A percentile compares a stretch with the other conserved stretches of the same genome.
These are phyloP conservation scores for Coriolopsis trogii DNA, from an alignment of 1,284 basidiomycete genomes.

Conservation along the genomic window DNA sequence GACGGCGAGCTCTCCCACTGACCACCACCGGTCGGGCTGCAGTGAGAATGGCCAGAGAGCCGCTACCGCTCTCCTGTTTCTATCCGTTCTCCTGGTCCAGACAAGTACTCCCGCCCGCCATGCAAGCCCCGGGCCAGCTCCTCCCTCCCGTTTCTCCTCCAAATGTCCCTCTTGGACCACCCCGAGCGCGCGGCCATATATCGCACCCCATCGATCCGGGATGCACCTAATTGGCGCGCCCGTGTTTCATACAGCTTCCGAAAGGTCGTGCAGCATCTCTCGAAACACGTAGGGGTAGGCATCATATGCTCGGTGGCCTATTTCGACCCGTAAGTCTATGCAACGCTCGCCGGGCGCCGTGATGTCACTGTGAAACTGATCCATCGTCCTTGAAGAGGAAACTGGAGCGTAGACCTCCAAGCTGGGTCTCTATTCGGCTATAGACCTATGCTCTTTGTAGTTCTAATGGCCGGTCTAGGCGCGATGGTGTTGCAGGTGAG, in stretches of 20 bases:
- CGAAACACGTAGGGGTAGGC: conserved; percentile 59
- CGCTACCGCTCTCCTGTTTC: conserved; percentile 31
- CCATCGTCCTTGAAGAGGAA: conserved; percentile 48
- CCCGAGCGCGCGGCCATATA: conserved; percentile 21
- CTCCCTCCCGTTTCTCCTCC: conserved; percentile 11
- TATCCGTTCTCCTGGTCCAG: conserved; percentile 30
- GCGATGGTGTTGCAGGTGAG: conserved; percentile 74
- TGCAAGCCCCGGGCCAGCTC: conserved; percentile 12
- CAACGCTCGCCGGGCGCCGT: not conserved
- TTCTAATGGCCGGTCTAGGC: conserved; percentile 83
- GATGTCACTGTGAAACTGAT: conserved; percentile 5
- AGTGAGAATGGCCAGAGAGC: conserved; percentile 27
- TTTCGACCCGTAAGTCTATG: conserved; percentile 59
- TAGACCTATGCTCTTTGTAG: conserved; percentile 75
- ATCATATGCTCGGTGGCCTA: conserved; percentile 63
- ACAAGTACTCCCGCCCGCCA: conserved; percentile 27
- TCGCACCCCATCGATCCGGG: conserved; percentile 8
- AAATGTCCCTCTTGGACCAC: conserved; percentile 25
- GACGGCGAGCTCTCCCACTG: conserved; percentile 21
- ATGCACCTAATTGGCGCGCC: conserved; percentile 10
- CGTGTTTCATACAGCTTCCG: conserved; percentile 4
- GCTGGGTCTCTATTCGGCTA: conserved; percentile 80
- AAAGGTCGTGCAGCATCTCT: conserved; percentile 46
- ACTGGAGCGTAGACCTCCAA: conserved; percentile 77
- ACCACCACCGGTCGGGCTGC: conserved; percentile 15